Evolutionary conservation across 495 filamentous ascomycete genomes (phyloP).

Genomic region (Penicillium herquei): DNA sequence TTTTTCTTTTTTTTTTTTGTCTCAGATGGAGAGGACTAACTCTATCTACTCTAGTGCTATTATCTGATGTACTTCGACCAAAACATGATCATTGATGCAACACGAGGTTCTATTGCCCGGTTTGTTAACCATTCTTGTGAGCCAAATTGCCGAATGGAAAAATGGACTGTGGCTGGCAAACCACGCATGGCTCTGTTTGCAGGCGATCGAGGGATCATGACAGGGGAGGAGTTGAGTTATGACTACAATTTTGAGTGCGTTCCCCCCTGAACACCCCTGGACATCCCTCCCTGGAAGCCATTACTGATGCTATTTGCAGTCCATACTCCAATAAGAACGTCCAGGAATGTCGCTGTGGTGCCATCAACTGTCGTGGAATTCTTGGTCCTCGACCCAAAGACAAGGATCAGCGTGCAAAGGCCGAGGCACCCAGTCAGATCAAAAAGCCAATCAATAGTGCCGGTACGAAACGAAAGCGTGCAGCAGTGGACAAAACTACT

Average conservation of each 20-base stretch:
- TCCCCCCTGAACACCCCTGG: too few relatives aligned
- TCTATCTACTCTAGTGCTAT: slow-evolving; percentile 63
- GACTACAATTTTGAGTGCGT: slow-evolving; percentile 95
- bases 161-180: slow-evolving; percentile 93
- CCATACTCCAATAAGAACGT: slow-evolving; percentile 80
- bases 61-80: slow-evolving; percentile 98
- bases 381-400: slow-evolving; percentile 71
- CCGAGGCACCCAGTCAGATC: slow-evolving; percentile 31
- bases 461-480: slow-evolving; percentile 33
- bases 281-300: not conserved
- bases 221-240: slow-evolving; percentile 96
- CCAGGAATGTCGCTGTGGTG: slow-evolving; percentile 79
- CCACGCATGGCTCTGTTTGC: slow-evolving; percentile 98
- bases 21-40: slow-evolving; percentile 5
- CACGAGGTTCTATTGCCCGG: slow-evolving; percentile 88
- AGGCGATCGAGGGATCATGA: slow-evolving; percentile 82
- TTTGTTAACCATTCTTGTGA: slow-evolving; percentile 98
- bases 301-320: slow-evolving; percentile 24
- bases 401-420: slow-evolving; percentile 40
- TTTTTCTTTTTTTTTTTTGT: not conserved
- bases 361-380: slow-evolving; percentile 71
- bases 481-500: slow-evolving; percentile 20
- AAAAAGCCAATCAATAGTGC: slow-evolving; percentile 44
- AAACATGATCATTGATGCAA: slow-evolving; percentile 98
- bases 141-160: slow-evolving; percentile 96